Percentiles rank a stretch among this genome's conserved stretches.
phyloP scores from a whole-genome alignment of 2,329 filamentous ascomycete species.

The Orbilia brochopaga region DNA sequence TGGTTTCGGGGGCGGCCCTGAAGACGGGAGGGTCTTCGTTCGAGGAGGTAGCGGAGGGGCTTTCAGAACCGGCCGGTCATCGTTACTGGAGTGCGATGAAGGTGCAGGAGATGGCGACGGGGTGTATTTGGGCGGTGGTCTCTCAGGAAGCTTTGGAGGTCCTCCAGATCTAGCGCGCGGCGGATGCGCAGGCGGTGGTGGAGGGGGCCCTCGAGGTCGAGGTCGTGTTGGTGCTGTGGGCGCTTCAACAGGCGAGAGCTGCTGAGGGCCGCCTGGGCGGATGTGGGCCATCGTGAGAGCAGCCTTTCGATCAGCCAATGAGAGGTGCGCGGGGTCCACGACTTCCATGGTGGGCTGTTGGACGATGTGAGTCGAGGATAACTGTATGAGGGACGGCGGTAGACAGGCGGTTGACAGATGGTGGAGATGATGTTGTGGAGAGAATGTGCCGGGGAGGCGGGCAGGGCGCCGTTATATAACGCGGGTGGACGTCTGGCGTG shows the following conservation, averaged over 20 bases:
- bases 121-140: background rate
- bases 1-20: conserved; percentile 6
- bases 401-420: no score
- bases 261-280: conserved; percentile 12
- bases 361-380: background rate
- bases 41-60: background rate
- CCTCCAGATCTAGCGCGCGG: conserved; percentile 8
- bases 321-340: background rate
- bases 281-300: conserved; percentile 30
- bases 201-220: conserved; percentile 14
- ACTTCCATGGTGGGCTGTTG: background rate
- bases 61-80: background rate
- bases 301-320: conserved; percentile 10
- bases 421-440: no score
- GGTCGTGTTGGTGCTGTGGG: background rate
- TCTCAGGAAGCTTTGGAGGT: background rate
- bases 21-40: background rate
- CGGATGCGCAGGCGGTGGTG: conserved; percentile 18
- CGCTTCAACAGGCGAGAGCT: no score
- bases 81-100: background rate
- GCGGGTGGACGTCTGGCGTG: background rate
- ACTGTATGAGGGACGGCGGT: no score
- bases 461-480: conserved; percentile 1
- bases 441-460: background rate
- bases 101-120: background rate